These are phyloP conservation scores for Marasmius sp. DNA, from an alignment of 1,284 basidiomycete genomes.

Conservation along the genomic window DNA sequence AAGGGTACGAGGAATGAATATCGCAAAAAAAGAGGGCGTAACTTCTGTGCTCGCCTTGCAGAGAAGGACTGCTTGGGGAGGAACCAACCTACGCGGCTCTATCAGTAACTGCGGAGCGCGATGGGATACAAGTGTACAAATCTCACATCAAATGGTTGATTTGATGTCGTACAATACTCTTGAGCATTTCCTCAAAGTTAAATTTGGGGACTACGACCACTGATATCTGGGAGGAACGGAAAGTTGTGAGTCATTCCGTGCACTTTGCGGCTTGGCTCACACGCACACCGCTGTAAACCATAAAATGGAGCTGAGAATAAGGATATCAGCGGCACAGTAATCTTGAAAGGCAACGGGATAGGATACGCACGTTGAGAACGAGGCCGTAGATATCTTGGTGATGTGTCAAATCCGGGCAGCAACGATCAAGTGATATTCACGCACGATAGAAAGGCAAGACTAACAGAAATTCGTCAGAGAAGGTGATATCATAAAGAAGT, in stretches of 20 bases:
- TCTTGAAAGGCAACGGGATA: slow-evolving; percentile 9
- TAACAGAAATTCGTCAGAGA: slow-evolving; percentile 17
- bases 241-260: not conserved
- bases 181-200: slow-evolving; percentile 57
- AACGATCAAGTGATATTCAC: slow-evolving; percentile 1
- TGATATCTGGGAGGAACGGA: slow-evolving; percentile 39
- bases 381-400: slow-evolving; percentile 65
- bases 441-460: slow-evolving; percentile 46
- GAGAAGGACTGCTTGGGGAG: slow-evolving; percentile 62
- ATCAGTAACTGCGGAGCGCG: not conserved
- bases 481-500: not conserved
- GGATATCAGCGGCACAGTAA: not conserved
- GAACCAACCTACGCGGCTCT: slow-evolving; percentile 52
- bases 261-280: not conserved
- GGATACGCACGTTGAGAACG: slow-evolving; percentile 45
- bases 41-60: slow-evolving; percentile 51
- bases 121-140: slow-evolving; percentile 1
- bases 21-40: not conserved
- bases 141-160: slow-evolving; percentile 63
- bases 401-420: not conserved
- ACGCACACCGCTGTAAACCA: slow-evolving; percentile 53
- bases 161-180: slow-evolving; percentile 59
- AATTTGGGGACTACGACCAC: slow-evolving; percentile 71
- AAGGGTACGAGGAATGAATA: not conserved
- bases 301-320: slow-evolving; percentile 45